These are phyloP conservation scores for Cucurbitaria berberidis DNA, from an alignment of 2,329 filamentous ascomycete genomes.

Conservation along the genomic window DNA sequence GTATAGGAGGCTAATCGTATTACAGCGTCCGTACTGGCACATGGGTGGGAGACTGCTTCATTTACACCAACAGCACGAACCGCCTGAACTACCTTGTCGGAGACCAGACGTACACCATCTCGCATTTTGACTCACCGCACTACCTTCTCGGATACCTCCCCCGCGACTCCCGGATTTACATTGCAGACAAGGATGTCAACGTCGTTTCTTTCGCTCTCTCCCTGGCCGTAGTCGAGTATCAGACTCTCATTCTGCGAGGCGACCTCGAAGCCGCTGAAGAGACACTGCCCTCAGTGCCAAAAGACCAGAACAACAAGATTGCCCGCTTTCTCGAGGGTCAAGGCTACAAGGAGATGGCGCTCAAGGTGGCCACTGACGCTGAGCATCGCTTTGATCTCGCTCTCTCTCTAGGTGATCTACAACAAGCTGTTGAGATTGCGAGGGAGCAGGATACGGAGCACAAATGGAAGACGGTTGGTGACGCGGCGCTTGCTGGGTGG, in stretches of 20 bases:
- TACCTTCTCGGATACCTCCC: slow-evolving; percentile 96
- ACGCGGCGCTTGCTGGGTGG: slow-evolving; percentile 86
- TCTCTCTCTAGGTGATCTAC: slow-evolving; percentile 78
- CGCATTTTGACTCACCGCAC: slow-evolving; percentile 94
- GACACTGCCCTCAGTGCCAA: slow-evolving; percentile 80
- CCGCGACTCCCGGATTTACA: slow-evolving; percentile 91
- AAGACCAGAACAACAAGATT: slow-evolving; percentile 97
- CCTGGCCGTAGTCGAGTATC: slow-evolving; percentile 92
- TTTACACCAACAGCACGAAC: slow-evolving; percentile 97
- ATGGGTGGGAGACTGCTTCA: slow-evolving; percentile 99
- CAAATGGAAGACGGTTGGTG: slow-evolving; percentile 98
- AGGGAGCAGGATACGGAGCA: slow-evolving; percentile 86
- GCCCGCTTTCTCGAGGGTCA: slow-evolving; percentile 97
- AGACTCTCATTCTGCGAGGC: slow-evolving; percentile 90
- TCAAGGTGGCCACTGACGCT: slow-evolving; percentile 91
- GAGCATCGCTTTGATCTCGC: slow-evolving; percentile 98
- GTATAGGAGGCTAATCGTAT: slow-evolving; percentile 14
- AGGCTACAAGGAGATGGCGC: slow-evolving; percentile 92
- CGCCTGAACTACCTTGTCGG: slow-evolving; percentile 97
- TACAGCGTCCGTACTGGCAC: slow-evolving; percentile 85
- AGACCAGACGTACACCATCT: slow-evolving; percentile 96
- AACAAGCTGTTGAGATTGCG: slow-evolving; percentile 85
- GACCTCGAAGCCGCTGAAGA: slow-evolving; percentile 92
- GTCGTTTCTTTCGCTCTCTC: slow-evolving; percentile 91
- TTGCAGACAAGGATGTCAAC: slow-evolving; percentile 93